A percentile compares a stretch with the other conserved stretches of the same genome.
Conservation (phyloP, 495 filamentous ascomycete genomes). For the Trichoderma erinaceum region DNA sequence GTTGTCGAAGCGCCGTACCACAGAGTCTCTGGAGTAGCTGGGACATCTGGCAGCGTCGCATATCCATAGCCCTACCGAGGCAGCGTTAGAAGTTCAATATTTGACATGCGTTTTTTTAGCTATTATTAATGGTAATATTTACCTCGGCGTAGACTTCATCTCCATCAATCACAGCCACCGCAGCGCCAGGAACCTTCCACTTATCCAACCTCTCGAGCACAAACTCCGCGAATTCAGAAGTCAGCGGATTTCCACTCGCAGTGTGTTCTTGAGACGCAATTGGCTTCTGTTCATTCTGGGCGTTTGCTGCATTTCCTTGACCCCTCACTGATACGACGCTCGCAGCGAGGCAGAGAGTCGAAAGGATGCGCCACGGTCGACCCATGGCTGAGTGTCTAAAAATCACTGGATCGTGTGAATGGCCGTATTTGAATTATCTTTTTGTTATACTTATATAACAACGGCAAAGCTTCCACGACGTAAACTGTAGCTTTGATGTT, state of each 20-base stretch:
- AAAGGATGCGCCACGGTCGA: background rate
- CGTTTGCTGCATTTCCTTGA: background rate
- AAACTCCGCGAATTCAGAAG: conserved; percentile 33
- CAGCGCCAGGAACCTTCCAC: conserved; percentile 47
- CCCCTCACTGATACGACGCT: background rate
- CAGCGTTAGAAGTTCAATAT: background rate
- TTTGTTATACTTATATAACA: background rate
- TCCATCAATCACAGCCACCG: conserved; percentile 44
- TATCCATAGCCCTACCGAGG: conserved; percentile 46
- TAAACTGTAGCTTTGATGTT: background rate
- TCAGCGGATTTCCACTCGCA: conserved; percentile 22
- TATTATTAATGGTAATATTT: background rate
- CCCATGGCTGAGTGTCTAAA: background rate
- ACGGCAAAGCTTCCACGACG: background rate
- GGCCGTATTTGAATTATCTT: too few relatives aligned
- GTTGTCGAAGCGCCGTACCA: conserved; percentile 44
- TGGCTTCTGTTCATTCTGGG: background rate
- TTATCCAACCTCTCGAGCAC: conserved; percentile 33
- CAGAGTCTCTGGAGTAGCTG: conserved; percentile 39
- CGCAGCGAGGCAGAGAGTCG: background rate
- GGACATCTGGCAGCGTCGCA: conserved; percentile 31
- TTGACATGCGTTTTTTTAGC: background rate
- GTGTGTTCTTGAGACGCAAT: background rate
- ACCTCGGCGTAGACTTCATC: conserved; percentile 42
- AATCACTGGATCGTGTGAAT: too few relatives aligned